phyloP scores from a whole-genome alignment of 257 asterid species.

The Fraxinus americana region DNA sequence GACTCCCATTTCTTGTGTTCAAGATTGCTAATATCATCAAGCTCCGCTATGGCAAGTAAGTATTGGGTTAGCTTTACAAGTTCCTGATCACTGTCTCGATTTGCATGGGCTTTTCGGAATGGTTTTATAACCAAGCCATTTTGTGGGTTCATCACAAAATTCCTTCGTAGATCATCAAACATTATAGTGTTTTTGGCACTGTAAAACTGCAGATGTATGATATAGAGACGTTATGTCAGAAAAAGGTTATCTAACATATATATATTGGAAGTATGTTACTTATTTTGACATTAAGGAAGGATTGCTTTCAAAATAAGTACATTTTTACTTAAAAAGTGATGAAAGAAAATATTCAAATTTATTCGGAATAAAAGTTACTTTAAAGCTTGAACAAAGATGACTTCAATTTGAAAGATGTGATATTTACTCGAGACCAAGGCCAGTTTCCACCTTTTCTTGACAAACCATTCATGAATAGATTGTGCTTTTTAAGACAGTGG shows the following conservation, averaged over 20 bases:
- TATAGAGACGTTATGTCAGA: slow-evolving; percentile 13
- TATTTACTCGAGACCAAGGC: not conserved
- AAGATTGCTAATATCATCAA: slow-evolving; percentile 74
- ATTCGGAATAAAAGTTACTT: not conserved
- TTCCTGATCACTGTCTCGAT: slow-evolving; percentile 71
- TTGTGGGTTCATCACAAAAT: slow-evolving; percentile 95
- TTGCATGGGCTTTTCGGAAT: slow-evolving; percentile 78
- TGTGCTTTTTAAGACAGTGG: not conserved
- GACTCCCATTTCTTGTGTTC: slow-evolving; percentile 89
- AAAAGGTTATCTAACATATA: not conserved
- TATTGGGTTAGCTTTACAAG: slow-evolving; percentile 87
- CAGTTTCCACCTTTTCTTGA: not conserved
- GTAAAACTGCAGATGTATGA: slow-evolving; percentile 60
- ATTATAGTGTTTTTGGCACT: slow-evolving; percentile 77
- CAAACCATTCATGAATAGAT: not conserved
- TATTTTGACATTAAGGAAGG: not conserved
- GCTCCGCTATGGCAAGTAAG: slow-evolving; percentile 81
- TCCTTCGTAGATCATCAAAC: slow-evolving; percentile 92
- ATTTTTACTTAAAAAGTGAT: not conserved
- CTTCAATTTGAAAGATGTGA: not conserved
- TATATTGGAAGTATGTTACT: not conserved
- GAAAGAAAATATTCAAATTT: not conserved
- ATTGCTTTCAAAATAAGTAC: not conserved
- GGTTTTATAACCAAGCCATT: slow-evolving; percentile 86
- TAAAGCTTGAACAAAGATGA: not conserved